Evolutionary conservation across 192 early-diverging fungal species (phyloP).

Genomic region (Linnemannia zychae): DNA sequence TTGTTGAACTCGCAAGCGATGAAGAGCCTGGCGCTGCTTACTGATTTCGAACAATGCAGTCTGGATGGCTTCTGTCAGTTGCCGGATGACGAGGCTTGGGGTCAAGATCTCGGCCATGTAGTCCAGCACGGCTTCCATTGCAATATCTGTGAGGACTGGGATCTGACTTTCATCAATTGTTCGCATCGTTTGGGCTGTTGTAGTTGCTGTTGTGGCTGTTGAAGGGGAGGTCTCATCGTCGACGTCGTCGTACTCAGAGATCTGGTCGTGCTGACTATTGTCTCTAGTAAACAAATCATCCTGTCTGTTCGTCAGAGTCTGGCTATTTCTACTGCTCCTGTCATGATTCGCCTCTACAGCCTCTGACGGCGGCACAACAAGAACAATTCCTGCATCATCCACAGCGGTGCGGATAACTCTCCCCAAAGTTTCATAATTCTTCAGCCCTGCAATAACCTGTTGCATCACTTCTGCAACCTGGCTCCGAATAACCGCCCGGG

Average conservation of each 20-base stretch:
- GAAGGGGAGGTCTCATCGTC: neutral
- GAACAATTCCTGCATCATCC: slow-evolving; percentile 18
- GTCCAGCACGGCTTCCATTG: slow-evolving; percentile 38
- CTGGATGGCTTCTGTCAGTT: slow-evolving; percentile 39
- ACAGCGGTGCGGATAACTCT: slow-evolving; percentile 28
- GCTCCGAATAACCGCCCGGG: slow-evolving; percentile 23
- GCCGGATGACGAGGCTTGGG: slow-evolving; percentile 34
- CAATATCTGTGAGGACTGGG: slow-evolving; percentile 28
- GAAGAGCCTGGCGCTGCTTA: slow-evolving; percentile 3
- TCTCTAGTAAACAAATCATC: neutral
- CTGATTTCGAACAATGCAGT: slow-evolving; percentile 18
- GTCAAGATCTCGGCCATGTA: slow-evolving; percentile 36
- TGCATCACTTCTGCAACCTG: slow-evolving; percentile 36
- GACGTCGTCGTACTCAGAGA: neutral
- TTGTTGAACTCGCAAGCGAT: neutral
- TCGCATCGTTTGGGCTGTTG: neutral
- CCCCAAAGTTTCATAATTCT: slow-evolving; percentile 14
- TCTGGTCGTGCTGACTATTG: neutral
- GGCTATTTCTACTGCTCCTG: too few species aligned
- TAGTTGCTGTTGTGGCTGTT: neutral
- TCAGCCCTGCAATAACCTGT: slow-evolving; percentile 7
- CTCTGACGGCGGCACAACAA: neutral
- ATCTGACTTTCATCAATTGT: slow-evolving; percentile 35
- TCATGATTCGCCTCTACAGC: neutral
- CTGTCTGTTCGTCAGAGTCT: too few species aligned